phyloP scores from a whole-genome alignment of 2,329 filamentous ascomycete genomes.

The Colletotrichum sublineola region DNA sequence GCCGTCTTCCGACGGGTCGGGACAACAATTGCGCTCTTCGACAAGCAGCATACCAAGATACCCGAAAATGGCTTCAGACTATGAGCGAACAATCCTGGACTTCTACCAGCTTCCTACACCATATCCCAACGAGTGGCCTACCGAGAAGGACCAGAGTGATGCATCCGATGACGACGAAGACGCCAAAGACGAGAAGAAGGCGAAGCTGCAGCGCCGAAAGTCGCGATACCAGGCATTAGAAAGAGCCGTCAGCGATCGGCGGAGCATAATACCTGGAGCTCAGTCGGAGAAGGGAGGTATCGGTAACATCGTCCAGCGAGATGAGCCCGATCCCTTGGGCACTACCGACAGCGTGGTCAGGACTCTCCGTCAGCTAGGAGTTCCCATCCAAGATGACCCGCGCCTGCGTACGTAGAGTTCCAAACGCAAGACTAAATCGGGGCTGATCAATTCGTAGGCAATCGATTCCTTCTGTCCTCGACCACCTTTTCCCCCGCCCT shows the following conservation, averaged over 20 bases:
- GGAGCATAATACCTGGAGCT: constrained; percentile 75
- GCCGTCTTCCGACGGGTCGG: constrained; percentile 9
- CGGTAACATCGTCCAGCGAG: constrained; percentile 85
- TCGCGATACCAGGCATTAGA: constrained; percentile 90
- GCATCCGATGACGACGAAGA: constrained; percentile 73
- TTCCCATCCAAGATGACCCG: constrained; percentile 87
- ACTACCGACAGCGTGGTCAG: constrained; percentile 87
- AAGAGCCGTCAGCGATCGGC: constrained; percentile 76
- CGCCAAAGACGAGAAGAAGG: constrained; percentile 61
- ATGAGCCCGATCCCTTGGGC: constrained; percentile 94
- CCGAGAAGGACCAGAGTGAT: constrained; percentile 81
- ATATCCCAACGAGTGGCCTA: constrained; percentile 88
- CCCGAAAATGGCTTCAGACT: constrained; percentile 62
- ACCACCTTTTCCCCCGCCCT: constrained; percentile 94
- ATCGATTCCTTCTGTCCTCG: constrained; percentile 94
- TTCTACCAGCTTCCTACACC: constrained; percentile 88
- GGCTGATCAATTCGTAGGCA: constrained; percentile 66
- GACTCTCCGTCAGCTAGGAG: constrained; percentile 79
- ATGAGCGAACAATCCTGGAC: constrained; percentile 82
- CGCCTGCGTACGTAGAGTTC: constrained; percentile 72
- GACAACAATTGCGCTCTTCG: constrained; percentile 1
- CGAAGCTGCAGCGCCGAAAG: constrained; percentile 71
- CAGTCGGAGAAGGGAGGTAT: constrained; percentile 75
- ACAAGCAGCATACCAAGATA: neutral
- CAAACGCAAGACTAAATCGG: neutral